These are phyloP conservation scores for Citeromyces hawaiiensis DNA, from an alignment of 1,139 yeast genomes.

Conservation along the genomic window DNA sequence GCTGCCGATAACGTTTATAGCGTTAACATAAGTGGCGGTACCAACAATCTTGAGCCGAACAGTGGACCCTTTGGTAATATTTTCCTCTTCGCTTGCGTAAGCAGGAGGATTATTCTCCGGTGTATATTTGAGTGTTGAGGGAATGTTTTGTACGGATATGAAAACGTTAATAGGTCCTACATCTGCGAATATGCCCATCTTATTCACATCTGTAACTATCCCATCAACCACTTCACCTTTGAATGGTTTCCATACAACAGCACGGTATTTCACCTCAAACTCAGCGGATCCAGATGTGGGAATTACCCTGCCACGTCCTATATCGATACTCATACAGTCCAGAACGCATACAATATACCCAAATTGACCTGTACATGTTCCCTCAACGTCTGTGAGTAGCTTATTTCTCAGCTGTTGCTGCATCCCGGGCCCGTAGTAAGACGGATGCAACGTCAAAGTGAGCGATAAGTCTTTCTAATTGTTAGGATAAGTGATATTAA, in stretches of 20 bases:
- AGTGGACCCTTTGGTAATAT: slow-evolving; percentile 85
- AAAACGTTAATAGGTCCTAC: slow-evolving; percentile 95
- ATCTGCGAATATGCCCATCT: slow-evolving; percentile 95
- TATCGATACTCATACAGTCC: slow-evolving; percentile 90
- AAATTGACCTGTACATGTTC: slow-evolving; percentile 97
- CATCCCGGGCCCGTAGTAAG: slow-evolving; percentile 97
- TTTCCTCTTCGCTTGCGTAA: slow-evolving; percentile 92
- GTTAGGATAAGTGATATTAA: background rate
- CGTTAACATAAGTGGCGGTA: slow-evolving; percentile 94
- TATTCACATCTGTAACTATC: slow-evolving; percentile 84
- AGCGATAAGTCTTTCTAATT: slow-evolving; percentile 67
- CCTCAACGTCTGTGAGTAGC: slow-evolving; percentile 90
- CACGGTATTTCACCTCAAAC: slow-evolving; percentile 90
- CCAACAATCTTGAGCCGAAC: slow-evolving; percentile 94
- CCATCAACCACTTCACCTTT: slow-evolving; percentile 98
- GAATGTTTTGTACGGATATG: slow-evolving; percentile 88
- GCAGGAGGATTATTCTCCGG: slow-evolving; percentile 98
- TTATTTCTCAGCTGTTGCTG: slow-evolving; percentile 83
- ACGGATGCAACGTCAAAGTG: slow-evolving; percentile 88
- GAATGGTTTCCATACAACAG: slow-evolving; percentile 97
- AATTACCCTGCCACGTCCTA: slow-evolving; percentile 85
- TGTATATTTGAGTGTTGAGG: slow-evolving; percentile 85
- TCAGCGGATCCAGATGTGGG: slow-evolving; percentile 93
- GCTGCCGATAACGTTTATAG: slow-evolving; percentile 93
- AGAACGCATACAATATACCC: slow-evolving; percentile 95